Evolutionary conservation across 768 basidiomycete genomes (phyloP).

Genomic region (Rhizopogon roseolus): DNA sequence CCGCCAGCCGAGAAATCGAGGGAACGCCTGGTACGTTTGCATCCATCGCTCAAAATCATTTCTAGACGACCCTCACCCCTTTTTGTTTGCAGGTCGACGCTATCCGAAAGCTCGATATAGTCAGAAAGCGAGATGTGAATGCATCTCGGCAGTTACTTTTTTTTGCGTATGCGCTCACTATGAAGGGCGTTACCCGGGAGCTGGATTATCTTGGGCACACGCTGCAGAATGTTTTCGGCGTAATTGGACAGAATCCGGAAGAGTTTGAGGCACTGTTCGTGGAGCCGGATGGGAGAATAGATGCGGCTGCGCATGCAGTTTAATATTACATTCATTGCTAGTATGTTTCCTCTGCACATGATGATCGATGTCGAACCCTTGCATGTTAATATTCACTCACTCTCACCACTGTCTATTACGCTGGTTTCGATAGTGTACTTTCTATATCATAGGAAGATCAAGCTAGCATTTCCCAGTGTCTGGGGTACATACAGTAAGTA

Average conservation of each 20-base stretch:
- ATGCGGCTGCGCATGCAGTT: not conserved
- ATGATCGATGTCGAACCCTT: not conserved
- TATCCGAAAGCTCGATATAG: slow-evolving; percentile 80
- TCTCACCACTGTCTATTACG: too few species aligned
- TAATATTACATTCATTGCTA: slow-evolving; percentile 3
- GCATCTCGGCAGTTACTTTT: slow-evolving; percentile 85
- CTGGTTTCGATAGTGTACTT: too few species aligned
- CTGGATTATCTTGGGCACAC: slow-evolving; percentile 77
- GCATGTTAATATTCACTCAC: too few species aligned
- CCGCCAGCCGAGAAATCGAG: slow-evolving; percentile 89
- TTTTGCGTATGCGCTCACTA: slow-evolving; percentile 90
- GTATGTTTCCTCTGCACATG: not conserved
- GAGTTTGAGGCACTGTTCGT: slow-evolving; percentile 81
- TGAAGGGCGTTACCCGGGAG: slow-evolving; percentile 91
- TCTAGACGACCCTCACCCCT: not conserved
- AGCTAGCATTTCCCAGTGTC: too few species aligned
- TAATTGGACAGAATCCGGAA: slow-evolving; percentile 76
- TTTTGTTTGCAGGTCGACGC: slow-evolving; percentile 58
- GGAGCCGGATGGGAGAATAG: slow-evolving; percentile 9
- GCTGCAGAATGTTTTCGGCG: slow-evolving; percentile 88
- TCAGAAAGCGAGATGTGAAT: slow-evolving; percentile 76
- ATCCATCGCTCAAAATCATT: not conserved
- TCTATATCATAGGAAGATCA: too few species aligned
- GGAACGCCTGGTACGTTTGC: slow-evolving; percentile 57
- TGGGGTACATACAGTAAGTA: too few species aligned